phyloP scores from a whole-genome alignment of 2,329 filamentous ascomycete species.

The Alternaria solani region DNA sequence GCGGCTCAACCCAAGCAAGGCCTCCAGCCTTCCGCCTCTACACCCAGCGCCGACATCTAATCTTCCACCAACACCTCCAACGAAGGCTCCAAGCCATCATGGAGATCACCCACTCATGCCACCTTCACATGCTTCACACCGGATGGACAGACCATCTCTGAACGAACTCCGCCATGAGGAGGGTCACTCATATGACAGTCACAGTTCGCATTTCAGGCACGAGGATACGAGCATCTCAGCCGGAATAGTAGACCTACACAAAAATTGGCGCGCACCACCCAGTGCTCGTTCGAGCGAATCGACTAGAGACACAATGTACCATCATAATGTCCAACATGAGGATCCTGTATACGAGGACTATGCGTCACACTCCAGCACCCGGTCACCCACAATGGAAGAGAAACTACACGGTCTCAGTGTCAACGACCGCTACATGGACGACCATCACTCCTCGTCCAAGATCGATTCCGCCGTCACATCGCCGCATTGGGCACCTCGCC shows the following conservation, averaged over 20 bases:
- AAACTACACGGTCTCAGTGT: constrained; percentile 35
- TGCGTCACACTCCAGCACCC: constrained; percentile 25
- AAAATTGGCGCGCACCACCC: constrained; percentile 40
- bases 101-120: constrained; percentile 11
- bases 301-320: constrained; percentile 39
- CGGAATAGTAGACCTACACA: constrained; percentile 36
- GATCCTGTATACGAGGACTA: constrained; percentile 35
- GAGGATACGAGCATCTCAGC: constrained; percentile 28
- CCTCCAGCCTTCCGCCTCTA: constrained; percentile 30
- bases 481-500: constrained; percentile 31
- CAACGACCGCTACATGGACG: constrained; percentile 34
- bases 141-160: constrained; percentile 28
- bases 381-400: constrained; percentile 36
- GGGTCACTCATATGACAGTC: constrained; percentile 21
- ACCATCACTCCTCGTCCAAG: constrained; percentile 27
- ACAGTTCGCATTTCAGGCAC: constrained; percentile 24
- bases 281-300: constrained; percentile 41
- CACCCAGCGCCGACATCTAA: constrained; percentile 43
- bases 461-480: constrained; percentile 26
- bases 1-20: constrained; percentile 52
- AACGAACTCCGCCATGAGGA: constrained; percentile 27
- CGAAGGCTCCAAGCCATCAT: constrained; percentile 23
- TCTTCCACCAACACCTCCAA: constrained; percentile 38
- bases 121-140: constrained; percentile 16
- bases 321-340: constrained; percentile 27